Evolutionary conservation across 768 basidiomycete genomes (phyloP).

Genomic region (Lenzites betulinus): DNA sequence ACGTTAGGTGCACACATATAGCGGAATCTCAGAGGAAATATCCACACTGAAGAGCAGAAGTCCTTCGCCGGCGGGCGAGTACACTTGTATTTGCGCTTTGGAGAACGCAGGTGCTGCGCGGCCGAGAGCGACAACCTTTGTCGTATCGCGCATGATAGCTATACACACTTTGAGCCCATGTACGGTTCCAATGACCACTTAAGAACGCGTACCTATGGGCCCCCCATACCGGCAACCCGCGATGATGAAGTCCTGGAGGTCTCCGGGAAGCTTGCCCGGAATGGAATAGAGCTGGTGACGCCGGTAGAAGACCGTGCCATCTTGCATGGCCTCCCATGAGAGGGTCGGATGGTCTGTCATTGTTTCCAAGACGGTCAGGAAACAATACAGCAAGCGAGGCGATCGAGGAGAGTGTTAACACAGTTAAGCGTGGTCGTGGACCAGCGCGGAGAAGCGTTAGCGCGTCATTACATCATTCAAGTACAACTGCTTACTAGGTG

Average conservation of each 20-base stretch:
- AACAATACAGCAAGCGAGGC: no score
- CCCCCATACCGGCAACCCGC: constrained; percentile 87
- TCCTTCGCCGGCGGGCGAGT: constrained; percentile 81
- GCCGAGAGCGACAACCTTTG: constrained; percentile 75
- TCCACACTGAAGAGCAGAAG: constrained; percentile 72
- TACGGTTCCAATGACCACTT: neutral
- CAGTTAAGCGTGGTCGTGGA: no score
- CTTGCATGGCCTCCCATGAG: constrained; percentile 90
- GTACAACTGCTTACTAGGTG: no score
- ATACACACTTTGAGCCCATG: neutral
- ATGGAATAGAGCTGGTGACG: constrained; percentile 84
- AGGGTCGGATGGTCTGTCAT: constrained; percentile 73
- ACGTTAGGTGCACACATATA: neutral
- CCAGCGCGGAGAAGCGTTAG: neutral
- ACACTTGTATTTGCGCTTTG: constrained; percentile 85
- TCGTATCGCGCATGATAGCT: constrained; percentile 88
- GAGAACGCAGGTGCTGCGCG: constrained; percentile 55
- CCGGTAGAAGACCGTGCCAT: constrained; percentile 85
- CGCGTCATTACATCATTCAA: neutral
- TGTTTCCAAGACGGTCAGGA: neutral
- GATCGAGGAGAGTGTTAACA: no score
- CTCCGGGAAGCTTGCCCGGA: constrained; percentile 67
- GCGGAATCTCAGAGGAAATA: constrained; percentile 32
- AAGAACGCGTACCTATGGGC: constrained; percentile 69
- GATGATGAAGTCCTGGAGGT: constrained; percentile 76